A percentile compares a stretch with the other conserved stretches of the same genome.
phyloP scores from a whole-genome alignment of 208 protist genomes.

The Trypanosoma vivax region DNA sequence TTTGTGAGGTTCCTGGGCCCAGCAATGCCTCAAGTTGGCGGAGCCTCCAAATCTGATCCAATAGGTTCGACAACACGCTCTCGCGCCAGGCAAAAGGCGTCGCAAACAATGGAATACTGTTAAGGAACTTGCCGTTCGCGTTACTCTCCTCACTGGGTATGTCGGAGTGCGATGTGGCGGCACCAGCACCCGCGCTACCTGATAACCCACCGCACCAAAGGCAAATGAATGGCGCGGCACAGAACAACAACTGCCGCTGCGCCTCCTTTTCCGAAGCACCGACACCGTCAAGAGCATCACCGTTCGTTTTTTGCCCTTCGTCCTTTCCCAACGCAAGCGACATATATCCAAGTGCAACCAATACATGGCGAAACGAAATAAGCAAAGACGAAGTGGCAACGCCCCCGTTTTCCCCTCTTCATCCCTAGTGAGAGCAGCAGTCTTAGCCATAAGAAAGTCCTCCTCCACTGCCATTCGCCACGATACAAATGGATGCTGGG shows the following conservation, averaged over 20 bases:
- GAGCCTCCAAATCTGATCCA: slow-evolving; percentile 16
- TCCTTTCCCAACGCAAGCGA: slow-evolving; percentile 18
- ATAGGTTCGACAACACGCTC: slow-evolving; percentile 7
- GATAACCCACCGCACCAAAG: slow-evolving; percentile 16
- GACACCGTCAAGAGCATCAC: not conserved
- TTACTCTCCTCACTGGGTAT: not conserved
- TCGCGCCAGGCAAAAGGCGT: slow-evolving; percentile 18
- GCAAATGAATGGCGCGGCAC: slow-evolving; percentile 24
- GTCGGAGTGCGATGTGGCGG: not conserved
- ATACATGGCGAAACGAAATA: slow-evolving; percentile 28
- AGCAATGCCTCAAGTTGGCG: slow-evolving; percentile 12
- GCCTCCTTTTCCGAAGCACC: not conserved
- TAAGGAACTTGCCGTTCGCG: not conserved
- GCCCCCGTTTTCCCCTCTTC: not conserved
- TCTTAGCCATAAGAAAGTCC: not conserved
- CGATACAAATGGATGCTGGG: slow-evolving; percentile 8
- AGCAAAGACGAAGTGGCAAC: slow-evolving; percentile 15
- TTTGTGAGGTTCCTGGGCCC: not conserved
- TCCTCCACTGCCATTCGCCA: slow-evolving; percentile 16
- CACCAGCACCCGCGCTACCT: not conserved
- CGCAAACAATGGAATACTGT: slow-evolving; percentile 3
- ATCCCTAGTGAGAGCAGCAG: not conserved
- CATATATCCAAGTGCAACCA: slow-evolving; percentile 40
- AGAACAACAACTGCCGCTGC: slow-evolving; percentile 16
- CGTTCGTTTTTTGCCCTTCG: not conserved